Conservation (phyloP, 176 grass and related monocot species). For the Musa itinerans region DNA sequence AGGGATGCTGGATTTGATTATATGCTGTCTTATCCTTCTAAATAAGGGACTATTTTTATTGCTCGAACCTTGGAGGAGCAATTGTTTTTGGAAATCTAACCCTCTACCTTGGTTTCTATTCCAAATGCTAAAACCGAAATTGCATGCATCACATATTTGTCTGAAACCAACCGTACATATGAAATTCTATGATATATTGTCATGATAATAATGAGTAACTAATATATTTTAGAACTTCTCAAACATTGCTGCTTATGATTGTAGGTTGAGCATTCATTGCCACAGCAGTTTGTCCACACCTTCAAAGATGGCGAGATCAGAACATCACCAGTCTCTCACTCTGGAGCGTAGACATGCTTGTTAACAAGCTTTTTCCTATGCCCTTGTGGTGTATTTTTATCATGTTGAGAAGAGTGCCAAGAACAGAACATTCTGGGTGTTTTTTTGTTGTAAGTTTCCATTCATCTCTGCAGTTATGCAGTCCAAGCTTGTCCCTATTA, state of each 20-base stretch:
- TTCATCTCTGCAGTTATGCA: not conserved
- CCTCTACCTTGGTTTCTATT: too few relatives aligned
- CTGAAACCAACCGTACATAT: too few relatives aligned
- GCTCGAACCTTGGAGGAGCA: too few relatives aligned
- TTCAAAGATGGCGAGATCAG: slow-evolving; percentile 4
- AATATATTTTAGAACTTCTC: too few relatives aligned
- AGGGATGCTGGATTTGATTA: too few relatives aligned
- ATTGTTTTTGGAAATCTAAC: too few relatives aligned
- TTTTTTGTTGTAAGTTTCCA: not conserved
- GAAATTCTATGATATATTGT: too few relatives aligned
- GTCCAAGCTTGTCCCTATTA: not conserved
- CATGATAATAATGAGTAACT: too few relatives aligned
- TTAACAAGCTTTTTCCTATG: not conserved
- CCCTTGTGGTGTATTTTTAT: not conserved
- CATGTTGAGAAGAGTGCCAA: not conserved
- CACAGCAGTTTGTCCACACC: slow-evolving; percentile 7
- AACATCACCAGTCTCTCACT: slow-evolving; percentile 10
- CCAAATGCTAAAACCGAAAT: too few relatives aligned
- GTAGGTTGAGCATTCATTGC: slow-evolving; percentile 10
- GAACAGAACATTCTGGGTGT: not conserved
- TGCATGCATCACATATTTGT: too few relatives aligned
- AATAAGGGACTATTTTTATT: too few relatives aligned
- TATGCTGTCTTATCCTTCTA: too few relatives aligned
- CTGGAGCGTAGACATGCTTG: not conserved
- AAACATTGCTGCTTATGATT: not conserved